Evolutionary conservation across 164 flowering plant species (phyloP), one percentile per base, ranked within the genome.

Genomic region (Vitis riparia): DNA sequence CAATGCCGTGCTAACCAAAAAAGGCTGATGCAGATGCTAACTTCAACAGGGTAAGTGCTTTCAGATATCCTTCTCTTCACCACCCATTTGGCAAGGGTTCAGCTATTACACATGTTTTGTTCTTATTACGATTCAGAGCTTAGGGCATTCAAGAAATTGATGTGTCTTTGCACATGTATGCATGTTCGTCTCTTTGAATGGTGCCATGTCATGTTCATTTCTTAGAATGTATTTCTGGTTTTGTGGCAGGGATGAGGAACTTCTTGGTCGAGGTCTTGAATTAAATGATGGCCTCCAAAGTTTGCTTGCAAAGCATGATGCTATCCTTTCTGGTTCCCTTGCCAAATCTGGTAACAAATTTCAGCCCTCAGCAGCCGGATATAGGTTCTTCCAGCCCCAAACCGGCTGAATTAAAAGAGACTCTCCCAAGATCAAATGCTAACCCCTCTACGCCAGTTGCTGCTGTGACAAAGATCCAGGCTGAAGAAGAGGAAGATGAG

Each of bases 231-330:
- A 70, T 2, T 14, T 29, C 48, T 75, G 51, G 44, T 30, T 56
- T 19, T 73, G 69, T 67, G 61, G 71, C 84, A 95, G 99, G 66
- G 98, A 95, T 75, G 97, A 91, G 70, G 94, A 87, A 74, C 89
- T 95, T 76, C 91, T 95, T 56, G 91, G 78, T 53, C 86, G 77
- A 59, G 98, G 97, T 55, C 94, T 96, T 68, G 90, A 83, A 56
- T 59, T 96, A 64, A 93, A 96, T 81, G 99, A 96, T 76, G 66
- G 68, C 68, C 56, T 96, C 67, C 98, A 93, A 75, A 80, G 52
- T 76, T 59, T 90, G 74, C 90, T 96, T 65, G 93, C 90, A 52
- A 96, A 81, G 76, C 89, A 93, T 76, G 99, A 93, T 72, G 91
- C 95, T 11, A 84, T 96, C 60, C 97, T 94, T 30, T 85, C 91